phyloP scores from a whole-genome alignment of 176 grass and related monocot genomes.

The Hyparrhenia diplandra region DNA sequence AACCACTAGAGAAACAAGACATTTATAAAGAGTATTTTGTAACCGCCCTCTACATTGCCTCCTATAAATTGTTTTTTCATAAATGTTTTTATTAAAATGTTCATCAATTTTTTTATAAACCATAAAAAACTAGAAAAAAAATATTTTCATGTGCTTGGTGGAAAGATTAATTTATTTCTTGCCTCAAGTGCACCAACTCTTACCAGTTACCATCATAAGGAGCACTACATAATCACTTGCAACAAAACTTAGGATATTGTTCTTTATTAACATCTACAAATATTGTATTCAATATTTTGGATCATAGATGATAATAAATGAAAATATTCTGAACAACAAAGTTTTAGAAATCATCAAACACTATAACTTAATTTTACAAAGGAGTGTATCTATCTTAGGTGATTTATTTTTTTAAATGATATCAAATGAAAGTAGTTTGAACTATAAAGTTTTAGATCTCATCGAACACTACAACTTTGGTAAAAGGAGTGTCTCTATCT shows the following conservation, averaged over 20 bases:
- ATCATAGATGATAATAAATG: not conserved
- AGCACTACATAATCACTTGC: not conserved
- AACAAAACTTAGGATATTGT: not conserved
- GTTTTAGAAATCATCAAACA: no score
- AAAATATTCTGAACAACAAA: not conserved
- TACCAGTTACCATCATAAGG: not conserved
- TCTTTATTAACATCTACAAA: not conserved
- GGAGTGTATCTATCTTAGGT: no score
- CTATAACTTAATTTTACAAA: no score
- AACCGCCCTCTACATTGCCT: not conserved
- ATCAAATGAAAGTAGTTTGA: not conserved
- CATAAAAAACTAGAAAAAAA: not conserved
- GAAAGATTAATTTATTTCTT: not conserved
- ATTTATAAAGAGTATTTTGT: not conserved
- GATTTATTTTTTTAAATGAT: no score
- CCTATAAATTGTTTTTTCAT: not conserved
- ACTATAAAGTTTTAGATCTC: no score
- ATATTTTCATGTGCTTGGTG: not conserved
- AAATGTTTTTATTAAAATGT: not conserved
- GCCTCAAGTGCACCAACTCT: not conserved
- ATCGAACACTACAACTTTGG: no score
- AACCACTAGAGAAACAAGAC: not conserved
- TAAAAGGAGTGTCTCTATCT: no score
- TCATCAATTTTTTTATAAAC: not conserved
- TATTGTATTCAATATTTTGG: not conserved